A percentile compares a stretch with the other conserved stretches of the same genome.
These are phyloP conservation scores for Monilinia laxa DNA, from an alignment of 2,329 filamentous ascomycete species.

Conservation along the genomic window DNA sequence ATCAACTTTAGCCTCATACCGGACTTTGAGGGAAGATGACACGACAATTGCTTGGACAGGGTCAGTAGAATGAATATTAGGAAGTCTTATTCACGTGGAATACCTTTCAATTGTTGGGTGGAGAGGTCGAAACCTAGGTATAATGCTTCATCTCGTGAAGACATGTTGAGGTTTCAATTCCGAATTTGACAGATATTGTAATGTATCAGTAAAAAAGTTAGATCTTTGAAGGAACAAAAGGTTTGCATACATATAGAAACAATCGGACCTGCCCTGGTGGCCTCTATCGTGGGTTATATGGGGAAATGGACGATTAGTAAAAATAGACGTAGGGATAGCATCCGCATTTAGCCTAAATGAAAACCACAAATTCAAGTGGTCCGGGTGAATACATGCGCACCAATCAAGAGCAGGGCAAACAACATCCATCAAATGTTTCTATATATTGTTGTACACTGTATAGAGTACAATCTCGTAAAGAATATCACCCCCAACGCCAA, in stretches of 20 bases:
- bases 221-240: constrained; percentile 9
- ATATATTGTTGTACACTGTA: constrained; percentile 20
- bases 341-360: constrained; percentile 25
- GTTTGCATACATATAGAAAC: constrained; percentile 6
- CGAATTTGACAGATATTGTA: background rate
- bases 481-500: constrained; percentile 18
- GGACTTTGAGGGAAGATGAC: constrained; percentile 74
- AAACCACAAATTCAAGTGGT: constrained; percentile 1
- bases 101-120: constrained; percentile 93
- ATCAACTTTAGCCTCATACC: constrained; percentile 86
- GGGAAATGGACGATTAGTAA: constrained; percentile 19
- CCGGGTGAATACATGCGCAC: constrained; percentile 27
- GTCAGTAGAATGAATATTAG: constrained; percentile 28
- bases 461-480: constrained; percentile 10
- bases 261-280: background rate
- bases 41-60: constrained; percentile 69
- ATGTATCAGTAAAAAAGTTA: background rate
- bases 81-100: constrained; percentile 24
- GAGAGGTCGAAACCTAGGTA: constrained; percentile 95
- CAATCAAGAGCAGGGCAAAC: constrained; percentile 26
- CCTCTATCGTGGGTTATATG: constrained; percentile 23
- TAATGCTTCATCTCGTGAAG: constrained; percentile 53
- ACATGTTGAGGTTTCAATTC: constrained; percentile 39
- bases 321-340: constrained; percentile 19
- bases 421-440: constrained; percentile 6